Base-by-base conservation (phyloP, 257 asterid genomes). In the Thymus quinquecostatus region DNA sequence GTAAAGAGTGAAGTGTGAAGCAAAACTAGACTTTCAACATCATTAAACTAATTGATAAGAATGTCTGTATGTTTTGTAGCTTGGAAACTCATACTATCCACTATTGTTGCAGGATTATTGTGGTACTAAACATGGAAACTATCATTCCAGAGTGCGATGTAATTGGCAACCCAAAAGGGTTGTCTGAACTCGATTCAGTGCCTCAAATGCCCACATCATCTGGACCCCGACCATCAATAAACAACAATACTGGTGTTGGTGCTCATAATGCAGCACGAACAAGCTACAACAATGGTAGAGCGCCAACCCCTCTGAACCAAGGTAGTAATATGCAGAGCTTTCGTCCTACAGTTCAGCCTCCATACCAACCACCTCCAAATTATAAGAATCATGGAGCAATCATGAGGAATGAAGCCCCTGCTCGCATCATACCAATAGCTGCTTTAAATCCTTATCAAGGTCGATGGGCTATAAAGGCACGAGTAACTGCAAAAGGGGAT, bases 401-500 rank as follows among this genome's bases (percentile, higher is more conserved):
- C 73, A 83, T 83, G 96, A 92, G 86, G 85, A 95, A 88, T 75
- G 97, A 92, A 64, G 97, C 98, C 62, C 98, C 99, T 13, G 96
- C 98, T 9, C 96, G 97, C 71, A 87, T 89, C 58, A 88, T 95
- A 75, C 97, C 98, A 27, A 88, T 95, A 58, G 83, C 96, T 71
- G 96, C 96, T 76, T 79, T 95, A 85, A 95, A 92, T 78, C 99
- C 99, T 71, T 92, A 95, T 82, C 98, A 92, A 75, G 98, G 98
- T 64, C 89, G 98, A 57, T 95, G 99, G 99, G 98, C 97, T 72
- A 85, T 95, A 71, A 92, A 90, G 90, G 99, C 99, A 3, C 84
- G 98, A 50, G 97, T 95, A 75, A 92, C 98, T 56, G 99, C 98
- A 50, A 95, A 90, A 78, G 98, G 97, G 60, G 98, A 90, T 74